Evolutionary conservation across 257 asterid genomes (phyloP), one percentile per base, ranked within the genome.

Genomic region (Fraxinus cuspidata): DNA sequence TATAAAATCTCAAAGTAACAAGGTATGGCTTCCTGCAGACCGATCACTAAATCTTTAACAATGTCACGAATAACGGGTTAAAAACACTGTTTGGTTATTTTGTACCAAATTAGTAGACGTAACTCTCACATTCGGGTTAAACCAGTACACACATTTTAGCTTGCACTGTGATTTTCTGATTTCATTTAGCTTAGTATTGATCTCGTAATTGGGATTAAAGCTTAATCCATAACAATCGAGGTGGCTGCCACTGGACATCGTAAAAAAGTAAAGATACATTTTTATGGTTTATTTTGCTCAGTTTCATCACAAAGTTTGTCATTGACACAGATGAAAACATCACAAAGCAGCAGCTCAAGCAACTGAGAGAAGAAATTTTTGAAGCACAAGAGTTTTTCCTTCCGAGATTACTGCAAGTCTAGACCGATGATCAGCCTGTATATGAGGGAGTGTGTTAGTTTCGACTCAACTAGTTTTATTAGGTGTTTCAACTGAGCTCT

Each of bases 1-100:
- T 73, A 80, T 90, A 19, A 86, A 79, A 74, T 74, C 89, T 31
- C 78, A 40, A 35, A 72, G 82, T 70, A 70, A 84, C 34, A 88
- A 81, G 86, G 92, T 86, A 82, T 10, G 18, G 21, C 51, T 71
- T 42, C 8, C 8, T 51, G 66, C 23, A 42, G 4, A 7, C 58
- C 1, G 58, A 47, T 16, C 58, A 47, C 58, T 47, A 47, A 47
- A 16, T 47, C 58, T 47, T 16, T 3, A 47, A 47, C 21, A 16
- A 16, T 16, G 58, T 16, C n/a, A 15, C 58, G 1, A 47, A 16
- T 47, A 4, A 15, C n/a, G 7, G 58, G 21, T 47, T 4, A 16
- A 47, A 11, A 47, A 47, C 7, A 4, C 21, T 4, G 7, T 47
- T 12, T 15, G 58, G 58, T 47, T 47, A 15, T 47, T 44, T 2